These are phyloP conservation scores for Nakazawaea molendinolei DNA, from an alignment of 805 yeast species.

Conservation along the genomic window DNA sequence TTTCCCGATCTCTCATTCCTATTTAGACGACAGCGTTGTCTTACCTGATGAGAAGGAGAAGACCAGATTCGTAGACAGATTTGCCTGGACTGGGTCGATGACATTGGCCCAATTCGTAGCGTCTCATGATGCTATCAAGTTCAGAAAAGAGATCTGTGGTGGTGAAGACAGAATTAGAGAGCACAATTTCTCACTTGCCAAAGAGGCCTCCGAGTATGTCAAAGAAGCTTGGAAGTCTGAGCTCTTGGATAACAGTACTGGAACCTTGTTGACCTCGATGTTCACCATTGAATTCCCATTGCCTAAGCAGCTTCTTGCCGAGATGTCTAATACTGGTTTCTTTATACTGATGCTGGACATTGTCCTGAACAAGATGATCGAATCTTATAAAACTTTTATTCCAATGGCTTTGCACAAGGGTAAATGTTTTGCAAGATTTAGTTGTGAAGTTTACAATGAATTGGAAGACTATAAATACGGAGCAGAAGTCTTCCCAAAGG, in stretches of 20 bases:
- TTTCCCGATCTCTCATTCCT: constrained; percentile 49
- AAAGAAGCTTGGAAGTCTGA: constrained; percentile 33
- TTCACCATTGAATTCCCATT: constrained; percentile 35
- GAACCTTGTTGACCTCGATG: constrained; percentile 34
- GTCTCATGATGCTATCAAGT: constrained; percentile 44
- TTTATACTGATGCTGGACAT: constrained; percentile 11
- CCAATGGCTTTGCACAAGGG: constrained; percentile 39
- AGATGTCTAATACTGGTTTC: constrained; percentile 9
- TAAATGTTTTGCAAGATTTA: constrained; percentile 39
- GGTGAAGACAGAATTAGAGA: constrained; percentile 47
- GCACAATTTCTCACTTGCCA: constrained; percentile 42
- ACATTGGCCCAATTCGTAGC: constrained; percentile 36
- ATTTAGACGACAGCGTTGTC: constrained; percentile 27
- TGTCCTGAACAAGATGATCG: no score
- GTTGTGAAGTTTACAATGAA: constrained; percentile 57
- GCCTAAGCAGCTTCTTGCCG: constrained; percentile 6
- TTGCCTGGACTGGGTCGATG: constrained; percentile 44
- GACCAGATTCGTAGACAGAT: constrained; percentile 35
- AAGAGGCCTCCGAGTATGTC: constrained; percentile 33
- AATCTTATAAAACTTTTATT: constrained; percentile 41
- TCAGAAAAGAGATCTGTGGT: constrained; percentile 48
- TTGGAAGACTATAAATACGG: constrained; percentile 45
- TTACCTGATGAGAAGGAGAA: constrained; percentile 18
- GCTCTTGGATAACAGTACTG: constrained; percentile 29
- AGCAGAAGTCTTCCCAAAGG: constrained; percentile 29